Evolutionary conservation across 768 basidiomycete species (phyloP).

Genomic region (Phanerochaete sordida): DNA sequence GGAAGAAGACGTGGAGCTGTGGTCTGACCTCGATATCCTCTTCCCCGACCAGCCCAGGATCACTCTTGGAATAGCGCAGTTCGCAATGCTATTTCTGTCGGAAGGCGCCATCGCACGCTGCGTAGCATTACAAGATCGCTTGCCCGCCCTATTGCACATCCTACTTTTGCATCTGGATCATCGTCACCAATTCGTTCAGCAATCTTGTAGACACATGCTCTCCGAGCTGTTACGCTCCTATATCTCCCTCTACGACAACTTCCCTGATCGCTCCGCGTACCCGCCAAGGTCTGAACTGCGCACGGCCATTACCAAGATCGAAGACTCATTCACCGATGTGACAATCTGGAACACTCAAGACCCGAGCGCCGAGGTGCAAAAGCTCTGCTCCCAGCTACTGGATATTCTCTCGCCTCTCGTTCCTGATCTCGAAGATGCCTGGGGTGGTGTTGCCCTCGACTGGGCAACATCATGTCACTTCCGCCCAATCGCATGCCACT

Average conservation of each 20-base stretch:
- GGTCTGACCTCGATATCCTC: constrained; percentile 75
- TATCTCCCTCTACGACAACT: constrained; percentile 71
- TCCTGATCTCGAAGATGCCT: constrained; percentile 64
- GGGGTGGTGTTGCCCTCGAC: constrained; percentile 75
- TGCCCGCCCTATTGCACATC: constrained; percentile 75
- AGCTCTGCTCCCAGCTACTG: constrained; percentile 64
- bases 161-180: constrained; percentile 84
- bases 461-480: constrained; percentile 91
- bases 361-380: constrained; percentile 45
- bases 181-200: constrained; percentile 62
- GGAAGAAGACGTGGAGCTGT: constrained; percentile 67
- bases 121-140: constrained; percentile 68
- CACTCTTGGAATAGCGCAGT: constrained; percentile 78
- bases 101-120: constrained; percentile 73
- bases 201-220: constrained; percentile 71
- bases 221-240: constrained; percentile 84
- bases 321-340: constrained; percentile 46
- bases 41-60: constrained; percentile 71
- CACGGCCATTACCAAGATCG: constrained; percentile 48
- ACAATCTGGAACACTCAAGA: constrained; percentile 77
- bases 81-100: constrained; percentile 80
- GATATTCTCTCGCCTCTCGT: constrained; percentile 65
- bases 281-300: constrained; percentile 49
- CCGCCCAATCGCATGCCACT: constrained; percentile 80
- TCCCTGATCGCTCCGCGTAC: constrained; percentile 54